Percentiles rank a stretch among this genome's conserved stretches.
phyloP scores from a whole-genome alignment of 1,284 basidiomycete species.

The Bjerkandera adusta region DNA sequence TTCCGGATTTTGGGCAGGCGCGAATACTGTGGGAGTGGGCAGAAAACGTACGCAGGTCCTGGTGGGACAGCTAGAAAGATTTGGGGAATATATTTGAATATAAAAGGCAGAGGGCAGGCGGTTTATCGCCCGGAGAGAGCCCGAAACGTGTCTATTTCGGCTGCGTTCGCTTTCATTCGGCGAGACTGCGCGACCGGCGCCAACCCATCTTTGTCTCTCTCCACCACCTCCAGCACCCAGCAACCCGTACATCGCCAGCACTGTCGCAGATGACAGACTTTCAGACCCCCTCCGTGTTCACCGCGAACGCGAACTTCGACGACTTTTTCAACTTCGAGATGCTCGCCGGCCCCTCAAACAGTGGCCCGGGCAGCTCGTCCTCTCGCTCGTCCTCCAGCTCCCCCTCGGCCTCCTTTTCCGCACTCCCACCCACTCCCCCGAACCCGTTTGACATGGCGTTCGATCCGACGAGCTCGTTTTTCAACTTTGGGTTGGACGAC shows the following conservation, averaged over 20 bases:
- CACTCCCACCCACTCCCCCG: constrained; percentile 28
- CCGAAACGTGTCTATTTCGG: too few relatives aligned
- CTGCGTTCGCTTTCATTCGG: too few relatives aligned
- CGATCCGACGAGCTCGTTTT: constrained; percentile 31
- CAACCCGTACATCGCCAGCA: neutral
- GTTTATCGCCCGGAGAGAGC: too few relatives aligned
- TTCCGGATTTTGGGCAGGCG: too few relatives aligned
- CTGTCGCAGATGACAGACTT: constrained; percentile 29
- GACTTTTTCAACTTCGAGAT: constrained; percentile 53
- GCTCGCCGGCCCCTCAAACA: constrained; percentile 27
- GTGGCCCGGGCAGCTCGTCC: constrained; percentile 31
- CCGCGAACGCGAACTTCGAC: constrained; percentile 34
- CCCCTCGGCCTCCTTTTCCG: constrained; percentile 31
- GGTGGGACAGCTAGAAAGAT: too few relatives aligned
- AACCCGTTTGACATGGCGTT: constrained; percentile 21
- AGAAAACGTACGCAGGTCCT: too few relatives aligned
- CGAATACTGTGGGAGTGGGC: too few relatives aligned
- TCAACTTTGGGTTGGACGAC: constrained; percentile 41
- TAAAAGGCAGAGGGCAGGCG: too few relatives aligned
- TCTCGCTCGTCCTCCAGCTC: constrained; percentile 36
- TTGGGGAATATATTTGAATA: too few relatives aligned
- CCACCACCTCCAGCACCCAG: constrained; percentile 5
- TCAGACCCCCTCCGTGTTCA: constrained; percentile 25
- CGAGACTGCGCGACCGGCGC: too few relatives aligned
- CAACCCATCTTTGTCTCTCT: constrained; percentile 9